These are phyloP conservation scores for Aphanomyces euteiches DNA, from an alignment of 352 stramenopile species.

Conservation along the genomic window DNA sequence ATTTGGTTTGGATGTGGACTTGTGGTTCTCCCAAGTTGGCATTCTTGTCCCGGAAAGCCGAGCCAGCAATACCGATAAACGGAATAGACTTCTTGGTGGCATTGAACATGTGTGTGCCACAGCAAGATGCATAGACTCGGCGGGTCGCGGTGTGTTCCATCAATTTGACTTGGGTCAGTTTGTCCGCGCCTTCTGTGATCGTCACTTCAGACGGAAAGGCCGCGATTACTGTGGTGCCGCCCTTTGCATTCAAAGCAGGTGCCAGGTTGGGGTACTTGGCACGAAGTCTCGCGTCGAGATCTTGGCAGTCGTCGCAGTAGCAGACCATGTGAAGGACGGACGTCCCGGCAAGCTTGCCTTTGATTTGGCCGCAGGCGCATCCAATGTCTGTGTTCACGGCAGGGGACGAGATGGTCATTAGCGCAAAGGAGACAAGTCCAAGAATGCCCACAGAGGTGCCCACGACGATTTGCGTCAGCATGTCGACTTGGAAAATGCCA, in stretches of 20 bases:
- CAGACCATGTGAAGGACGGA: constrained; percentile 5
- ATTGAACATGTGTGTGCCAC: constrained; percentile 25
- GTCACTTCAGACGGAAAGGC: constrained; percentile 12
- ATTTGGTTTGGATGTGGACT: constrained; percentile 17
- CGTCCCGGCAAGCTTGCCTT: neutral
- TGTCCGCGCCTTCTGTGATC: neutral
- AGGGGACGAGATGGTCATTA: neutral
- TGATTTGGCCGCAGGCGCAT: constrained; percentile 14
- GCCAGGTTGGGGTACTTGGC: neutral
- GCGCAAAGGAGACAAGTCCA: neutral
- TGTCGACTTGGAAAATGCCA: neutral
- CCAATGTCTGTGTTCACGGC: neutral
- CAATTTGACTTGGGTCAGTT: neutral
- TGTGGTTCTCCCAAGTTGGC: neutral
- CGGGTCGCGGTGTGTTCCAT: constrained; percentile 1
- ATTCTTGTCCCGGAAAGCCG: constrained; percentile 1
- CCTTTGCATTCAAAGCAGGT: neutral
- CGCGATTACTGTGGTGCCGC: constrained; percentile 4
- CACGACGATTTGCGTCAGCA: neutral
- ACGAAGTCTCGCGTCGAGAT: neutral
- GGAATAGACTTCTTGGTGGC: neutral
- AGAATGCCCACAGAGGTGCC: neutral
- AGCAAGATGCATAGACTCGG: constrained; percentile 27
- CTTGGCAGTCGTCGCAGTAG: constrained; percentile 28
- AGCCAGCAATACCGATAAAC: neutral